Conservation (phyloP, 345 rosid species). For the Salix caprea region DNA sequence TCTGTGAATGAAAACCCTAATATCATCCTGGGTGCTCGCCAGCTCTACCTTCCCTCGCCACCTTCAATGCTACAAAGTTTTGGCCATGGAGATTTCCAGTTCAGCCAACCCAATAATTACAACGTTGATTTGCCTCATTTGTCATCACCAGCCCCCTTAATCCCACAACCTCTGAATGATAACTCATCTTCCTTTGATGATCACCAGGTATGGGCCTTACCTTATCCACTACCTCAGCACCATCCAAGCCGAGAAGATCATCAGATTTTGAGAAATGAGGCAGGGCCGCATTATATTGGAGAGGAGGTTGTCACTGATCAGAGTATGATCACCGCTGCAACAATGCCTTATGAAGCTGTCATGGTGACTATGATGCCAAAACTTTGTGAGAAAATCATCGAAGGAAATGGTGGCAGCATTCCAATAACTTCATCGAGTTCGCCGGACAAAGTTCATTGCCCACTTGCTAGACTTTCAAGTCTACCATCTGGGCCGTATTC, state of each 20-base stretch:
- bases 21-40: constrained; percentile 31
- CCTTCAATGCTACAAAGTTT: constrained; percentile 43
- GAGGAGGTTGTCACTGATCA: constrained; percentile 22
- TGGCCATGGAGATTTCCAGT: constrained; percentile 42
- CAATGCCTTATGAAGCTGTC: constrained; percentile 18
- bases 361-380: constrained; percentile 41
- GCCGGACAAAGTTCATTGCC: constrained; percentile 14
- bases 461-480: constrained; percentile 27
- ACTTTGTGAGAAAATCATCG: constrained; percentile 47
- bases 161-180: constrained; percentile 6
- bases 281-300: not conserved
- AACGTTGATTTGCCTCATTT: constrained; percentile 24
- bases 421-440: constrained; percentile 30
- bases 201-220: constrained; percentile 26
- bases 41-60: constrained; percentile 33
- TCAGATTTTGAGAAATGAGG: constrained; percentile 12
- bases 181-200: constrained; percentile 26
- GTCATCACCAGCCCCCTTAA: not conserved
- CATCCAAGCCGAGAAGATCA: constrained; percentile 25
- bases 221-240: constrained; percentile 20
- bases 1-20: constrained; percentile 52
- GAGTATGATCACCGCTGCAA: not conserved
- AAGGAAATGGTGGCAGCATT: constrained; percentile 28
- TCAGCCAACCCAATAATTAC: constrained; percentile 14
- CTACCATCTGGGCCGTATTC: constrained; percentile 23